Conservation (phyloP, 2,329 filamentous ascomycete genomes). For the Aureobasidium zeae region DNA sequence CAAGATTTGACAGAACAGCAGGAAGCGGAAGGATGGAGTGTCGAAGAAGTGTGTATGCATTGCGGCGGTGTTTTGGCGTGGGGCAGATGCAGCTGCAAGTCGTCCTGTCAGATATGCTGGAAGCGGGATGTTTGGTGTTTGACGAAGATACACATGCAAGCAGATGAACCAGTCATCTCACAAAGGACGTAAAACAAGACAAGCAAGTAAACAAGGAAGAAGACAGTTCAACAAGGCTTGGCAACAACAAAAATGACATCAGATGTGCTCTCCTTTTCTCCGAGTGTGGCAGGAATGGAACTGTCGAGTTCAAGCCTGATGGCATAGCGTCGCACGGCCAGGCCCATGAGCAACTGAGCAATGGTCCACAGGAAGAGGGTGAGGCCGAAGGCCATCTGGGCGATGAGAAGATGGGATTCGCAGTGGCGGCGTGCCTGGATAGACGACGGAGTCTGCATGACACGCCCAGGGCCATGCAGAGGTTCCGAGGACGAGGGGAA, state of each 20-base stretch:
- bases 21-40: slow-evolving; percentile 1
- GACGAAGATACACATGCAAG: slow-evolving; percentile 16
- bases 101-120: slow-evolving; percentile 15
- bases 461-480: slow-evolving; percentile 11
- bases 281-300: not conserved
- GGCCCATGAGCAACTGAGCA: slow-evolving; percentile 27
- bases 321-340: slow-evolving; percentile 16
- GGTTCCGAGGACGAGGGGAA: not conserved
- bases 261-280: not conserved
- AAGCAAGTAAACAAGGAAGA: no score
- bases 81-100: slow-evolving; percentile 14
- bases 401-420: slow-evolving; percentile 13
- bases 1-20: not conserved
- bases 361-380: slow-evolving; percentile 48
- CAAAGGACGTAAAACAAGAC: no score
- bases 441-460: not conserved
- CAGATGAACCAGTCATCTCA: no score
- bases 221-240: slow-evolving; percentile 10
- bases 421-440: slow-evolving; percentile 6
- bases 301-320: slow-evolving; percentile 14
- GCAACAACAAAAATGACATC: not conserved
- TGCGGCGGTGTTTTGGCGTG: slow-evolving; percentile 17
- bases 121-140: slow-evolving; percentile 16
- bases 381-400: slow-evolving; percentile 26
- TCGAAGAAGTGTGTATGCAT: slow-evolving; percentile 18